Conservation (phyloP, 768 basidiomycete species). For the Tylopilus sp. region DNA sequence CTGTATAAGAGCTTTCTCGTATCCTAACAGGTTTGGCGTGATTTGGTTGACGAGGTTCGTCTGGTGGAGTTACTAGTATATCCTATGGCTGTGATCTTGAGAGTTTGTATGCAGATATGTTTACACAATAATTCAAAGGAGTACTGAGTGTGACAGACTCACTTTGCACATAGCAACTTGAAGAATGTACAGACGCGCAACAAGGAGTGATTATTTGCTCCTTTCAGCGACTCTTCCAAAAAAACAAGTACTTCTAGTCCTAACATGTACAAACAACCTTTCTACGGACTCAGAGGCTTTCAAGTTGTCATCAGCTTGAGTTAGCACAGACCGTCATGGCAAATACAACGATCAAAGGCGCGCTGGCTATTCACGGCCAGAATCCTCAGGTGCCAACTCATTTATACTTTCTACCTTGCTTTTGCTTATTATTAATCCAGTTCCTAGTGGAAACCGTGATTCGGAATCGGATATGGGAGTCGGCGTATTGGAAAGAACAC, state of each 20-base stretch:
- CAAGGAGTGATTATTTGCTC: background rate
- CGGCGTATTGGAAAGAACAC: conserved; percentile 95
- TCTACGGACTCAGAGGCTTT: too few relatives aligned
- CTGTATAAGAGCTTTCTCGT: background rate
- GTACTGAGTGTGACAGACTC: background rate
- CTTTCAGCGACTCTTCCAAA: background rate
- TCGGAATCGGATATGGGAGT: conserved; percentile 93
- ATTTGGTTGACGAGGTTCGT: background rate
- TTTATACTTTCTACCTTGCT: background rate
- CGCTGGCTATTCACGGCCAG: conserved; percentile 89
- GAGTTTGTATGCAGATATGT: background rate
- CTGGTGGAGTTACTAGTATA: too few relatives aligned
- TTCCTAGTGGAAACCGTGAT: conserved; percentile 95
- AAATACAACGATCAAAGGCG: conserved; percentile 87
- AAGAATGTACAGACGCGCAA: too few relatives aligned
- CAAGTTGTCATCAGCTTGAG: background rate
- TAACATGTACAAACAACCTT: conserved; percentile 25
- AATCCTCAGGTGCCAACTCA: conserved; percentile 80
- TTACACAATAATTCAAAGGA: background rate
- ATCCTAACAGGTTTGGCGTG: background rate
- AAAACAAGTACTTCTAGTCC: conserved; percentile 15
- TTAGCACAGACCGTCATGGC: conserved; percentile 58
- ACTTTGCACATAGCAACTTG: too few relatives aligned
- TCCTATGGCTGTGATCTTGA: background rate
- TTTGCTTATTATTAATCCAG: conserved; percentile 41